Conservation (phyloP, 73 alveolate species). For the Breviolum minutum region DNA sequence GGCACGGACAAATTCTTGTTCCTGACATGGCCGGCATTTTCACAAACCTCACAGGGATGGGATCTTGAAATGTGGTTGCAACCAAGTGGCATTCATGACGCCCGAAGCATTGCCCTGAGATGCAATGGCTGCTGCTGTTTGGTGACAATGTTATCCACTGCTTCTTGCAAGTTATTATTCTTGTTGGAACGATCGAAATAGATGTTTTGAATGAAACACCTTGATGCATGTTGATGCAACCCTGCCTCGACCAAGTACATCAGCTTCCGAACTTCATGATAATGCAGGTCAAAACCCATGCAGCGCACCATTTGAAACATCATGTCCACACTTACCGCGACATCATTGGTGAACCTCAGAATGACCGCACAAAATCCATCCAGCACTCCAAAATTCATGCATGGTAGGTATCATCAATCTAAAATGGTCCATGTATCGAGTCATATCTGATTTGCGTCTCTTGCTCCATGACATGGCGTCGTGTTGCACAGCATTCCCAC, state of each 20-base stretch:
- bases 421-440: no score
- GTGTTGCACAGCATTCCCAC: no score
- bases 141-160: not conserved
- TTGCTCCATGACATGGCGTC: no score
- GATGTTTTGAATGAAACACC: not conserved
- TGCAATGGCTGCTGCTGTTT: no score
- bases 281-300: constrained; percentile 71
- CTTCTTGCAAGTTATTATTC: not conserved
- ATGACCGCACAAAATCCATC: no score
- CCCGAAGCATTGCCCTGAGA: constrained; percentile 53
- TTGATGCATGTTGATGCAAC: not conserved
- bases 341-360: constrained; percentile 21
- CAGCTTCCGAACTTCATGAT: constrained; percentile 58
- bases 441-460: no score
- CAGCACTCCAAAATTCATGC: no score
- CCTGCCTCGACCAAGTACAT: constrained; percentile 76
- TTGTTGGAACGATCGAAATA: not conserved
- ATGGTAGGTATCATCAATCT: no score
- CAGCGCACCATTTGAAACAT: constrained; percentile 42
- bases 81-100: constrained; percentile 52
- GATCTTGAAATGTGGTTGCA: not conserved
- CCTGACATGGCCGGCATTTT: not conserved
- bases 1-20: constrained; percentile 61
- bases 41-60: not conserved
- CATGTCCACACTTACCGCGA: constrained; percentile 40